Evolutionary conservation across 1,139 yeast genomes (phyloP).

Genomic region (Candida tetrigidarum): DNA sequence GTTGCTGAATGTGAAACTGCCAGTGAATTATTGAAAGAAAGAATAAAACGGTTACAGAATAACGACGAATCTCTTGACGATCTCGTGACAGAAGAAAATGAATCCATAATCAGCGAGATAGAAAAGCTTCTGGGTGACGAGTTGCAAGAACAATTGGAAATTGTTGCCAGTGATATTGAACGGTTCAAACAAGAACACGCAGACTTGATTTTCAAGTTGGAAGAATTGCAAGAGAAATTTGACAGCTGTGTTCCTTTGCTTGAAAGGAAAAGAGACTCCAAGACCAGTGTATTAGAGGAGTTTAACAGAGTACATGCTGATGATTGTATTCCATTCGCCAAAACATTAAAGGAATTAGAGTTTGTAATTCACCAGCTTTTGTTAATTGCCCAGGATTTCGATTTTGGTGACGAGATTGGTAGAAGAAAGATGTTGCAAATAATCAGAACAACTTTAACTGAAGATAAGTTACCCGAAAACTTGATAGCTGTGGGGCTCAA

Average conservation of each 20-base stretch:
- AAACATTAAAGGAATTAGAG: conserved; percentile 60
- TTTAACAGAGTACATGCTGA: conserved; percentile 22
- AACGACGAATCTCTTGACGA: conserved; percentile 11
- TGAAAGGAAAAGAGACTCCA: conserved; percentile 1
- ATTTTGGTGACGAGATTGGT: conserved; percentile 91
- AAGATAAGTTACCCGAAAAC: conserved; percentile 56
- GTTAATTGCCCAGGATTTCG: conserved; percentile 69
- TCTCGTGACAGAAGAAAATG: conserved; percentile 12
- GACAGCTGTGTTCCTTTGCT: conserved; percentile 2
- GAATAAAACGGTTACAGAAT: conserved; percentile 12
- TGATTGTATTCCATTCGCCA: conserved; percentile 26
- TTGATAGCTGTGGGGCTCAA: conserved; percentile 62
- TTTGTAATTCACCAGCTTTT: conserved; percentile 79
- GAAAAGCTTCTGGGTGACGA: conserved; percentile 21
- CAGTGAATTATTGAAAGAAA: conserved; percentile 7
- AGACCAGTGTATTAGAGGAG: conserved; percentile 5
- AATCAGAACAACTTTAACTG: conserved; percentile 62
- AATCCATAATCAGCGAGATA: conserved; percentile 14
- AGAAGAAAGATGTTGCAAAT: conserved; percentile 80
- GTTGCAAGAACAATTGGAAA: conserved; percentile 22
- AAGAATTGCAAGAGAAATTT: conserved; percentile 9
- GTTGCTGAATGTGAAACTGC: conserved; percentile 9
- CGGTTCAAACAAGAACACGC: conserved; percentile 5
- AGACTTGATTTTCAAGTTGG: conserved; percentile 4
- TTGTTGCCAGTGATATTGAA: conserved; percentile 10